phyloP scores from a whole-genome alignment of 31 red algal species.

The Asparagopsis taxiformis region DNA sequence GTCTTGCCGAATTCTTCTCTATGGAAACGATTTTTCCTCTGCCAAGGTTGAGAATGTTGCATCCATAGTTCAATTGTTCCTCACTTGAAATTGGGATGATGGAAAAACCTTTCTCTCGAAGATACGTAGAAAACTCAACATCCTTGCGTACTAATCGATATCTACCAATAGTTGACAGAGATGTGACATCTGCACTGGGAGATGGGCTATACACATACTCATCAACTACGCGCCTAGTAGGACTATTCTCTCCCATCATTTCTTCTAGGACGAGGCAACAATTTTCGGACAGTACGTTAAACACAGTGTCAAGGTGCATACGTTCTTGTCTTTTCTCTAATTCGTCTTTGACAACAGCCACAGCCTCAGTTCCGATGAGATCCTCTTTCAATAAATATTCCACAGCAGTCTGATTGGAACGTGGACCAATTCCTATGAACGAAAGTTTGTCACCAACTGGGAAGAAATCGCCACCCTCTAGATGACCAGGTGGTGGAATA shows the following conservation, averaged over 20 bases:
- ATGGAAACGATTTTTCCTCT: constrained; percentile 63
- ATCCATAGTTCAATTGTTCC: constrained; percentile 88
- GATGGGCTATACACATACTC: constrained; percentile 45
- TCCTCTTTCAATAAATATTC: constrained; percentile 83
- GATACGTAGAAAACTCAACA: constrained; percentile 77
- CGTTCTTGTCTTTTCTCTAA: constrained; percentile 79
- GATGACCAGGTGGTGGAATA: constrained; percentile 59
- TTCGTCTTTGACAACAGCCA: constrained; percentile 86
- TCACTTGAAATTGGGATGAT: constrained; percentile 71
- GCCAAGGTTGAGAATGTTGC: constrained; percentile 90
- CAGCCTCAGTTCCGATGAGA: constrained; percentile 73
- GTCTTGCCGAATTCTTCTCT: constrained; percentile 67
- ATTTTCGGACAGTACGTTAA: constrained; percentile 71
- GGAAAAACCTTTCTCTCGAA: constrained; percentile 61
- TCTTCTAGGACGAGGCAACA: constrained; percentile 72
- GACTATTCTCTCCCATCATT: constrained; percentile 81
- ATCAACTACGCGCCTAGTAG: constrained; percentile 72
- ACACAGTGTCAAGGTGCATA: constrained; percentile 94
- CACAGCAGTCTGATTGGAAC: constrained; percentile 71
- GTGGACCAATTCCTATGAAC: constrained; percentile 85
- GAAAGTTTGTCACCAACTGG: constrained; percentile 83
- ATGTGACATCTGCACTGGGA: neutral
- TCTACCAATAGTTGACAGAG: constrained; percentile 2
- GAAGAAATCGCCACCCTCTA: constrained; percentile 97
- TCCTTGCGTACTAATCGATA: constrained; percentile 32